Evolutionary conservation across 192 early-diverging fungal species (phyloP), one percentile per base, ranked within the genome.

Genomic region (Backusella liffmaniae): DNA sequence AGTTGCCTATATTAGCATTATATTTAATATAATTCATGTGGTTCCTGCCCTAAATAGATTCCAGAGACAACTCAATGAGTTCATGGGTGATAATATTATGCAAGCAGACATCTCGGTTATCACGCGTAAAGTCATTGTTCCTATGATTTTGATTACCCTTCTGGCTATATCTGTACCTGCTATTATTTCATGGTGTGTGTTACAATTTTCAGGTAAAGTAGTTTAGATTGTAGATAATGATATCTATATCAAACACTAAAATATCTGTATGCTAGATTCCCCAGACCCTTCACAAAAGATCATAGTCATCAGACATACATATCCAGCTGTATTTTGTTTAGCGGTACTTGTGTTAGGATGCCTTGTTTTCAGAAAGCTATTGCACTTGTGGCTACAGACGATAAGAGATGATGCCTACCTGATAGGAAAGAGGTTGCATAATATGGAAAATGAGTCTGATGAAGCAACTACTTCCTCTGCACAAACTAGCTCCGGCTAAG

Each of bases 331-430:
- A 13, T 77, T 87, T 67, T 73, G 73, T 15, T 71, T 90, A 32
- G 73, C 81, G 0, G 2, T 82, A 0, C 49, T 76, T n/a, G 66
- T 78, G 4, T 42, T 83, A 34, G 29, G 77, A 62, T 72, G 82
- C 59, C 72, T 34, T 68, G 18, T 84, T 72, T 67, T 34, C 76
- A 70, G n/a, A 67, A 73, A 70, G 9, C 42, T 91, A 70, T 77
- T 94, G 34, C 85, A 83, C 42, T 71, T 77, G 9, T 99, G 97
- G 96, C 86, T 92, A 65, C 88, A 92, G 23, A 76, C 87, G 56
- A 88, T 96, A 4, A 86, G 92, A 30, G 96, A 99, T 49, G 93
- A 94, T 59, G 87, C 90, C 65, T 99, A 94, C 73, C 83, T 96
- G 37, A 90, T 97, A 65, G 97, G 97, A 12, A 86, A 90, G 37